Base-by-base conservation (phyloP, 805 yeast species). In the Zygosaccharomyces bisporus region DNA sequence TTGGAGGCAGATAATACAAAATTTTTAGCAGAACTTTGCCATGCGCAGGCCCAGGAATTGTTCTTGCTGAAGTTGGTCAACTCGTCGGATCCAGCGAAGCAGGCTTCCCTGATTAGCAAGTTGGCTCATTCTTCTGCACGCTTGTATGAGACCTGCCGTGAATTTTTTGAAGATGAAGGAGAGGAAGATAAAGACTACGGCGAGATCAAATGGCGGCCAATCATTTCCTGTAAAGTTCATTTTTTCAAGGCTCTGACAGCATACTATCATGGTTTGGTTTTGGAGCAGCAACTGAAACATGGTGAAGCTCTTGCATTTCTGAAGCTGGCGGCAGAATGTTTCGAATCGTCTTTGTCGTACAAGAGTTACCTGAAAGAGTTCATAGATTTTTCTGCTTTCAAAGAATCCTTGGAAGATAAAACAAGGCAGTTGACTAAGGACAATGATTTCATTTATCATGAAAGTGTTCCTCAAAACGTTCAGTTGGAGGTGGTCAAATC, bases 41-140 rank as follows among this genome's bases (percentile, higher is more conserved):
- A 88, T 44, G 93, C 95, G 0, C 96, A 91, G 62, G 87, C 93
- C 2, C 96, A 90, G 60, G 96, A 93, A 53, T 75, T 84, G 5
- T 90, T 91, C 60, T 66, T 83, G 2, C 61, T 81, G 56, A 83
- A 79, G 51, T 77, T 87, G 29, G 32, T 70, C 14, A 72, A 68
- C 45, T 67, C 65, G 2, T 60, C 67, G 3, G 61, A 60, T 16
- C 54, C 63, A 3, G 60, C 75, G 6, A 76, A 74, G 34, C 84
- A 85, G 57, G 79, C 81, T 33, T 77, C 91, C 0, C 69, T 91
- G 59, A 74, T 85, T n/a, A 71, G 95, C 14, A 87, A 80, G 63
- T 72, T 91, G 42, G 79, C 93, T n/a, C 66, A 75, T 41, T 72
- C 88, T 1, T 72, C 90, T 0, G 64, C 81, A 3, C 60, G 64